phyloP scores from a whole-genome alignment of 2,329 filamentous ascomycete species.

The Epichloe elymi region DNA sequence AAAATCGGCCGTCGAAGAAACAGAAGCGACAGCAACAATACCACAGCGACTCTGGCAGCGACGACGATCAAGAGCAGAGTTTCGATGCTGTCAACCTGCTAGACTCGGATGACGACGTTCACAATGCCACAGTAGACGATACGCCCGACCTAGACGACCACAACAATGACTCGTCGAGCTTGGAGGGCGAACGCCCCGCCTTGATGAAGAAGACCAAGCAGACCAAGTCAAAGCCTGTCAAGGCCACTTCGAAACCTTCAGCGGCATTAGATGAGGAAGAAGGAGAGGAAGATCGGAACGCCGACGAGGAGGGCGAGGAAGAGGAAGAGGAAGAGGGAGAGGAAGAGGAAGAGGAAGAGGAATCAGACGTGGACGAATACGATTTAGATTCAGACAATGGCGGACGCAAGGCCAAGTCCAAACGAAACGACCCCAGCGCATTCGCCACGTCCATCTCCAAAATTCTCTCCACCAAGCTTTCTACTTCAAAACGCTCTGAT shows the following conservation, averaged over 20 bases:
- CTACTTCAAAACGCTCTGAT: conserved; percentile 67
- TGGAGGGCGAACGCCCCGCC: conserved; percentile 20
- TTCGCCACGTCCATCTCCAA: conserved; percentile 91
- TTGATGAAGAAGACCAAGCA: conserved; percentile 11
- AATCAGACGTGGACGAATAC: conserved; percentile 21
- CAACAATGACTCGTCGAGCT: conserved; percentile 17
- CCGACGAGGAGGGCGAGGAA: conserved; percentile 22
- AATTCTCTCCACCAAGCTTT: conserved; percentile 82
- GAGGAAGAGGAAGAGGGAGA: conserved; percentile 24
- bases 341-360: conserved; percentile 23
- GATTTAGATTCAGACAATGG: conserved; percentile 13
- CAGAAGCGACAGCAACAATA: conserved; percentile 35
- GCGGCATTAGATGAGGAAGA: conserved; percentile 13
- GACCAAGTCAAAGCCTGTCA: conserved; percentile 10
- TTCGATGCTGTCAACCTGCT: conserved; percentile 40
- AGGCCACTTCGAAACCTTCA: conserved; percentile 6
- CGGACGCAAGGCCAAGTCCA: conserved; percentile 42
- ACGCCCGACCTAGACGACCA: conserved; percentile 14
- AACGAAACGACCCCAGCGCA: conserved; percentile 81
- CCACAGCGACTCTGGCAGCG: conserved; percentile 36
- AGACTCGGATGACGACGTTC: conserved; percentile 44
- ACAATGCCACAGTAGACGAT: conserved; percentile 39
- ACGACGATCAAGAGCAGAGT: conserved; percentile 24
- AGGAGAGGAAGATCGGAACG: conserved; percentile 13
- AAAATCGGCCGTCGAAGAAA: conserved; percentile 35